Evolutionary conservation across 495 filamentous ascomycete species (phyloP).

Genomic region (Trichoderma reesei): DNA sequence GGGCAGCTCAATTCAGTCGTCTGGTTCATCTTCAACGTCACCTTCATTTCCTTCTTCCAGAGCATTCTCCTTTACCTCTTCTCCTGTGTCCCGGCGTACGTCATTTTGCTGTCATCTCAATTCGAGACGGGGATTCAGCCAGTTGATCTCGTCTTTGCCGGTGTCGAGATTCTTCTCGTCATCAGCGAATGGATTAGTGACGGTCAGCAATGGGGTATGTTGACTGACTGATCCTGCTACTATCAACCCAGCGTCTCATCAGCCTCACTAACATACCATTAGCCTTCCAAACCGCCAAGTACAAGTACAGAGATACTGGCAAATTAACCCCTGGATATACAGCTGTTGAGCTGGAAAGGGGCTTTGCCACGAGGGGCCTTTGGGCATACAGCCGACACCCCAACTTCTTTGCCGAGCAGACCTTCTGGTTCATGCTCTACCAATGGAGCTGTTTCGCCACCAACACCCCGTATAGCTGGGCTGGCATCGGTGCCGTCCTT

Average conservation of each 20-base stretch:
- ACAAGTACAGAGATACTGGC: conserved; percentile 57
- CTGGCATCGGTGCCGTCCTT: conserved; percentile 54
- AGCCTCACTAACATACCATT: conserved; percentile 13
- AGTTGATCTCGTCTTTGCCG: conserved; percentile 59
- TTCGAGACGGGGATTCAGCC: conserved; percentile 35
- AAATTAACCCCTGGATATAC: conserved; percentile 53
- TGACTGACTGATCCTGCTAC: not conserved
- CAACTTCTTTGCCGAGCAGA: conserved; percentile 89
- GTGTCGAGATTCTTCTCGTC: conserved; percentile 58
- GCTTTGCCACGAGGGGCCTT: conserved; percentile 77
- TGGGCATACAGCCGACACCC: conserved; percentile 85
- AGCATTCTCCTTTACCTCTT: conserved; percentile 67
- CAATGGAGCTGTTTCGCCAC: conserved; percentile 73
- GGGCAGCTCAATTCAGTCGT: conserved; percentile 32
- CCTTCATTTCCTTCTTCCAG: conserved; percentile 82
- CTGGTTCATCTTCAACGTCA: conserved; percentile 77
- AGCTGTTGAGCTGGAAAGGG: conserved; percentile 76
- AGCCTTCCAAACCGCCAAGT: conserved; percentile 73
- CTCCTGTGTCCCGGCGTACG: conserved; percentile 66
- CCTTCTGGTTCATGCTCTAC: conserved; percentile 81
- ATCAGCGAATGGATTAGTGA: conserved; percentile 75
- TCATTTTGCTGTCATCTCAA: conserved; percentile 50
- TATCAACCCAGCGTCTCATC: not conserved
- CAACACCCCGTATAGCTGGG: conserved; percentile 66
- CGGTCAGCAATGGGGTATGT: conserved; percentile 80